Evolutionary conservation across 78 protist genomes (phyloP), one percentile per base, ranked within the genome.

Genomic region (Trichosphaerium sp.): DNA sequence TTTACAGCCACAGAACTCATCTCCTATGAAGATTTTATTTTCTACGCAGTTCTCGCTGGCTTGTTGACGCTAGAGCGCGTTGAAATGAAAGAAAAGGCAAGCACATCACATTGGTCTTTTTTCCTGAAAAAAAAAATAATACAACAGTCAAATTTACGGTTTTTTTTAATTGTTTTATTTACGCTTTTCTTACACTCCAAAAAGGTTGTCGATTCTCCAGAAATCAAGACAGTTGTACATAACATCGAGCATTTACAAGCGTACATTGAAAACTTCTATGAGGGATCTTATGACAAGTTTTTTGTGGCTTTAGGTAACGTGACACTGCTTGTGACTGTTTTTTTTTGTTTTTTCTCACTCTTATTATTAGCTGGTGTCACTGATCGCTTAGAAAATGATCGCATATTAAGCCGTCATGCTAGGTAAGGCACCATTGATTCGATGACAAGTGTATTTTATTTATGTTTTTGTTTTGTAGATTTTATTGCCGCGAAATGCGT

Each of bases 151-250:
- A 44, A 18, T 18, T 44, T 44, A 18, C 51, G 51, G 31, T 18
- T 15, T 44, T 44, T 44, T 15, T 18, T 15, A 44, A 15, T 15
- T 44, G 18, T 18, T 21, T 31, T 25, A 12, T 29, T 5, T 4
- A 10, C 35, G 4, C 18, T 15, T 11, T 18, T 39, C 25, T 11
- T 4, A 5, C 44, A n/a, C 44, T 6, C n/a, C 23, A 38, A 10
- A 34, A 65, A 85, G 83, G 88, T 90, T 32, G 49, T 95, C 41
- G 76, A 93, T 42, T 58, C 95, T 3, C 94, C 97, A 7, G 99
- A 95, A 64, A 75, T 93, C n/a, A 63, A 85, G 41, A 63, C 80
- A 35, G 95, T 71, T 8, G 32, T 85, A 5, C 70, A 47, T 32
- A 75, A 92, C 3, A 26, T 64, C 14, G 87, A 90, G 25, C 42